Evolutionary conservation across 2,329 filamentous ascomycete species (phyloP).

Genomic region (Nemania sp.): DNA sequence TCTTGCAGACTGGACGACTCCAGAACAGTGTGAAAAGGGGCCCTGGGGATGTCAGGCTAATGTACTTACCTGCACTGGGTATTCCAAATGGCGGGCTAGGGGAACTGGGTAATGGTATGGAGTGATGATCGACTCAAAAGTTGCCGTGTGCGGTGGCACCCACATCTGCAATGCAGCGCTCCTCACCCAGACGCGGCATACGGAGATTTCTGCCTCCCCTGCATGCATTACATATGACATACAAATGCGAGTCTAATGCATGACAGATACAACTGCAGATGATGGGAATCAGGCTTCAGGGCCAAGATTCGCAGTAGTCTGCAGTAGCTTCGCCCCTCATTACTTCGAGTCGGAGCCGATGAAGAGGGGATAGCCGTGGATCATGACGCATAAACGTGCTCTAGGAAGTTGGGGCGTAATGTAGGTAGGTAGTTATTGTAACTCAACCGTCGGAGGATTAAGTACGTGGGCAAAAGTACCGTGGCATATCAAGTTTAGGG

Average conservation of each 20-base stretch:
- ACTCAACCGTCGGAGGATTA: neutral
- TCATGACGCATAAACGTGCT: neutral
- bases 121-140: constrained; percentile 15
- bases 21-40: neutral
- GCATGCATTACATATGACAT: constrained; percentile 27
- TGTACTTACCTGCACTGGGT: neutral
- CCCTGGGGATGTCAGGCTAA: neutral
- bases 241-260: constrained; percentile 26
- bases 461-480: neutral
- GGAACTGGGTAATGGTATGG: neutral
- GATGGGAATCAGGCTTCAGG: constrained; percentile 22
- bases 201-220: constrained; percentile 26
- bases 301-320: constrained; percentile 19
- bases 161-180: constrained; percentile 27
- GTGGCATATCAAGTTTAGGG: neutral
- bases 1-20: neutral
- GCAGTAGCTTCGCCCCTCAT: constrained; percentile 16
- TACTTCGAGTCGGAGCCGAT: constrained; percentile 8
- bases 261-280: constrained; percentile 20
- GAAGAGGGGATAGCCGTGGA: neutral
- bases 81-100: neutral
- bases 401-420: neutral
- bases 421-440: neutral
- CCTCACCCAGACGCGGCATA: constrained; percentile 19
- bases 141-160: constrained; percentile 21